Conservation (phyloP, 768 basidiomycete genomes). For the Pisolithus orientalis region DNA sequence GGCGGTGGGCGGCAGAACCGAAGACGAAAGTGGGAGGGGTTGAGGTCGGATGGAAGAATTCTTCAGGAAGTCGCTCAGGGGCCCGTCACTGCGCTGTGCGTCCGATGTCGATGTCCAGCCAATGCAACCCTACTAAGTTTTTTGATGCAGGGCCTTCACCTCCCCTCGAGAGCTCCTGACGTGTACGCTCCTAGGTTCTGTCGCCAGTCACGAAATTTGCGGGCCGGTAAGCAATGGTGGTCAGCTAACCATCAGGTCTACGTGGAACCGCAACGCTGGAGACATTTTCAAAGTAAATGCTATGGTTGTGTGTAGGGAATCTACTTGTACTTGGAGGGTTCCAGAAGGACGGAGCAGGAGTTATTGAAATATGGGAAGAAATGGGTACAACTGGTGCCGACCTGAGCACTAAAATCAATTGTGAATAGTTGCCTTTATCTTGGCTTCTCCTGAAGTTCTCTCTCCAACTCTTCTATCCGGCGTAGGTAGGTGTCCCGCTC, state of each 20-base stretch:
- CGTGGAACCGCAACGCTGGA: constrained; percentile 41
- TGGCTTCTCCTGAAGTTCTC: constrained; percentile 15
- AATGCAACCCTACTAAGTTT: background rate
- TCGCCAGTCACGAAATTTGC: constrained; percentile 44
- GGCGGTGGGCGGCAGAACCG: constrained; percentile 40
- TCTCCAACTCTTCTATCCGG: constrained; percentile 56
- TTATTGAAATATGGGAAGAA: constrained; percentile 54
- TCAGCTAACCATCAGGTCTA: constrained; percentile 32
- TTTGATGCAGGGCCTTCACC: constrained; percentile 41
- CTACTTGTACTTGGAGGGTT: constrained; percentile 61
- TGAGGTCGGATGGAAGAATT: constrained; percentile 41
- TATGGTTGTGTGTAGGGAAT: constrained; percentile 40
- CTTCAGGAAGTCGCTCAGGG: constrained; percentile 57
- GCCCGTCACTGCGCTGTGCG: constrained; percentile 68
- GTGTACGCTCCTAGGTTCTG: constrained; percentile 56
- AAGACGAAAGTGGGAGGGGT: constrained; percentile 67
- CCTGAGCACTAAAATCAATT: background rate
- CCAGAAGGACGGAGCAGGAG: constrained; percentile 47
- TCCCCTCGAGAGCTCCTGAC: constrained; percentile 40
- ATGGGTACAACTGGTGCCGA: background rate
- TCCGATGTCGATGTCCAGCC: background rate
- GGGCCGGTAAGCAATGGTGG: constrained; percentile 33
- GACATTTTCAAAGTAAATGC: constrained; percentile 61
- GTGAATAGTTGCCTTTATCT: constrained; percentile 1
- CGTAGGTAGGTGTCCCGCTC: constrained; percentile 49